A percentile compares a stretch with the other conserved stretches of the same genome.
Evolutionary conservation across 108 stramenopile genomes (phyloP).

Genomic region (Bacterosira constricta): DNA sequence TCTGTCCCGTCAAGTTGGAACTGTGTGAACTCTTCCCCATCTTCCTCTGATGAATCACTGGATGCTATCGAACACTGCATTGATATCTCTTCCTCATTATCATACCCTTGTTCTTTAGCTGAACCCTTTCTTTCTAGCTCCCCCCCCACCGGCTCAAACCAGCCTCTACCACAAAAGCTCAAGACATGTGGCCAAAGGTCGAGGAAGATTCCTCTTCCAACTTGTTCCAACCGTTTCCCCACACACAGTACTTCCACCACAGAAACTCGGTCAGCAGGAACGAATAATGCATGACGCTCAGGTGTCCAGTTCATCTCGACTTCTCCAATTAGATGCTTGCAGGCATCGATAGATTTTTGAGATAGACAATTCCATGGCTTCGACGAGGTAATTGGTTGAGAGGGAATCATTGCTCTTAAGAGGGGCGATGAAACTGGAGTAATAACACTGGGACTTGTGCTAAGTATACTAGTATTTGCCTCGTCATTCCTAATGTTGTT

Average conservation of each 20-base stretch:
- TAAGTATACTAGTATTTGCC: neutral
- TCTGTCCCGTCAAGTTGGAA: slow-evolving; percentile 43
- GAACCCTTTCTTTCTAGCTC: neutral
- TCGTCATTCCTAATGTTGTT: neutral
- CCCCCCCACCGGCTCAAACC: slow-evolving; percentile 65
- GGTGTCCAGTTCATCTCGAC: slow-evolving; percentile 84
- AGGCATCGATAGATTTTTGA: slow-evolving; percentile 83
- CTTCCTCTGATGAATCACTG: slow-evolving; percentile 23
- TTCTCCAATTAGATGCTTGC: slow-evolving; percentile 67
- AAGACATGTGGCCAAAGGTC: slow-evolving; percentile 83
- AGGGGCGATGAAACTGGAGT: slow-evolving; percentile 85
- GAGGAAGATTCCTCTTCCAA: slow-evolving; percentile 68
- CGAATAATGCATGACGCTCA: slow-evolving; percentile 72
- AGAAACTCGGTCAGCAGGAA: slow-evolving; percentile 74
- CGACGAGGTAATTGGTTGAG: slow-evolving; percentile 73
- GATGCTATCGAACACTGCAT: slow-evolving; percentile 20
- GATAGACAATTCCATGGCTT: slow-evolving; percentile 92
- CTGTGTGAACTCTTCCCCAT: slow-evolving; percentile 40
- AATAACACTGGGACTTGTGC: slow-evolving; percentile 11
- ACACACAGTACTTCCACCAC: slow-evolving; percentile 77
- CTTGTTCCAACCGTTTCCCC: slow-evolving; percentile 81
- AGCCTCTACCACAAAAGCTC: slow-evolving; percentile 84
- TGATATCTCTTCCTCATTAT: slow-evolving; percentile 19
- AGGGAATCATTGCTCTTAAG: slow-evolving; percentile 78
- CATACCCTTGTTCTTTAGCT: neutral